Percentiles rank a stretch among this genome's conserved stretches.
These are phyloP conservation scores for Macadamia integrifolia DNA, from an alignment of 164 flowering plant genomes.

Conservation along the genomic window DNA sequence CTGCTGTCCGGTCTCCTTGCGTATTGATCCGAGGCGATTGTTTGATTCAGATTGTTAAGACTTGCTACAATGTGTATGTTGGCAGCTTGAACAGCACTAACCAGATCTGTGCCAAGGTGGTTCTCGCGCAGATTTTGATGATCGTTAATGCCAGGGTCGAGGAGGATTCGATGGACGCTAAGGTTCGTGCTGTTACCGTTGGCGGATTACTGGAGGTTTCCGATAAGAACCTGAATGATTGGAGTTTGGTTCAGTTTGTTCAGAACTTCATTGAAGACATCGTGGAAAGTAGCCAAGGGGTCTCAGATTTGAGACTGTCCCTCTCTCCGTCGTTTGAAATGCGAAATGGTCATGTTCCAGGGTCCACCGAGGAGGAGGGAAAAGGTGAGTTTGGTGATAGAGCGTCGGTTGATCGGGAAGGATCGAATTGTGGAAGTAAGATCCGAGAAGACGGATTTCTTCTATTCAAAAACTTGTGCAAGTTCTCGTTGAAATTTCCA, in stretches of 20 bases:
- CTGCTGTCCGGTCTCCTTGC: constrained; percentile 55
- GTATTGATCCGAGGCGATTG: constrained; percentile 63
- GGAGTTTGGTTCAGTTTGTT: constrained; percentile 58
- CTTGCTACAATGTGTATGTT: constrained; percentile 86
- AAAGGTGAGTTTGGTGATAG: constrained; percentile 15
- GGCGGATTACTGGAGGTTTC: constrained; percentile 65
- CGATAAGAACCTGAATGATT: constrained; percentile 77
- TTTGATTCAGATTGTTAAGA: constrained; percentile 57
- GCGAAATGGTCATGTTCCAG: constrained; percentile 21
- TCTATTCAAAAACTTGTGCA: constrained; percentile 83
- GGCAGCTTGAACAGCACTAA: constrained; percentile 75
- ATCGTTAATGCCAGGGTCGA: constrained; percentile 76
- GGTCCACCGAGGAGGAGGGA: constrained; percentile 9
- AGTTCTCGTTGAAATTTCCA: constrained; percentile 91
- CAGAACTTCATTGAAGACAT: constrained; percentile 74
- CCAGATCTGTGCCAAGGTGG: constrained; percentile 94
- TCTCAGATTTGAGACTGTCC: constrained; percentile 15
- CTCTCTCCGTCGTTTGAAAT: constrained; percentile 4
- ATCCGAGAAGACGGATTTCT: constrained; percentile 81
- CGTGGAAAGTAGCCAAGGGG: constrained; percentile 38
- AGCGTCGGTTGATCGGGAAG: constrained; percentile 19
- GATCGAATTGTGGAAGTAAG: constrained; percentile 44
- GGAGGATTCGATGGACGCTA: constrained; percentile 55
- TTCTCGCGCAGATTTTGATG: constrained; percentile 77
- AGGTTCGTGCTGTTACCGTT: constrained; percentile 42